Conservation (phyloP, 495 filamentous ascomycete species). For the Daldinia childiae region DNA sequence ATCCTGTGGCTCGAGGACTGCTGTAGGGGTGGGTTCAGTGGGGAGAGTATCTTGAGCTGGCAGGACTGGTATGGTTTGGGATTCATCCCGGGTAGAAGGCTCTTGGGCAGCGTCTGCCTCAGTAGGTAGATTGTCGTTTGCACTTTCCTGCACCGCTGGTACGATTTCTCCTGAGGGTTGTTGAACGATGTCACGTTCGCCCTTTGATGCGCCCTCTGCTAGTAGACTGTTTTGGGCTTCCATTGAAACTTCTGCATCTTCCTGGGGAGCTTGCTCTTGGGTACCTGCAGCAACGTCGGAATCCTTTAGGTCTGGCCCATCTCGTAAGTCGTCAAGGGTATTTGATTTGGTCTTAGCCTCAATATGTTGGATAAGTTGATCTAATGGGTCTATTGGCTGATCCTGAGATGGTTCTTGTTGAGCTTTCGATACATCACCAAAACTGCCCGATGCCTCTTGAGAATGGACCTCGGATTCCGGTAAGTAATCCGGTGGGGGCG, state of each 20-base stretch:
- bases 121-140: background rate
- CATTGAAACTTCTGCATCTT: background rate
- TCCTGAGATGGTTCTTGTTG: slow-evolving; percentile 11
- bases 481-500: slow-evolving; percentile 20
- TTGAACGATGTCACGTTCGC: background rate
- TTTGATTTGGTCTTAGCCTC: slow-evolving; percentile 14
- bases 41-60: slow-evolving; percentile 9
- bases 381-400: slow-evolving; percentile 18
- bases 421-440: slow-evolving; percentile 1
- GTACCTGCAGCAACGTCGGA: background rate
- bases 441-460: slow-evolving; percentile 2
- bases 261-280: background rate
- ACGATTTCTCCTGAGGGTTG: slow-evolving; percentile 2
- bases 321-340: background rate
- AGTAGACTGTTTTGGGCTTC: slow-evolving; percentile 6
- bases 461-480: slow-evolving; percentile 2
- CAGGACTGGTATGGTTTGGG: slow-evolving; percentile 2
- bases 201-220: background rate
- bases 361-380: slow-evolving; percentile 16
- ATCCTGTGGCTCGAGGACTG: background rate
- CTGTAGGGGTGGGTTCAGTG: slow-evolving; percentile 2
- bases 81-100: slow-evolving; percentile 1
- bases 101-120: slow-evolving; percentile 16
- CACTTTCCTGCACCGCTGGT: slow-evolving; percentile 9
- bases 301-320: slow-evolving; percentile 1